Evolutionary conservation across 1,139 yeast species (phyloP), one percentile per base, ranked within the genome.

Genomic region (Blastobotrys elegans): DNA sequence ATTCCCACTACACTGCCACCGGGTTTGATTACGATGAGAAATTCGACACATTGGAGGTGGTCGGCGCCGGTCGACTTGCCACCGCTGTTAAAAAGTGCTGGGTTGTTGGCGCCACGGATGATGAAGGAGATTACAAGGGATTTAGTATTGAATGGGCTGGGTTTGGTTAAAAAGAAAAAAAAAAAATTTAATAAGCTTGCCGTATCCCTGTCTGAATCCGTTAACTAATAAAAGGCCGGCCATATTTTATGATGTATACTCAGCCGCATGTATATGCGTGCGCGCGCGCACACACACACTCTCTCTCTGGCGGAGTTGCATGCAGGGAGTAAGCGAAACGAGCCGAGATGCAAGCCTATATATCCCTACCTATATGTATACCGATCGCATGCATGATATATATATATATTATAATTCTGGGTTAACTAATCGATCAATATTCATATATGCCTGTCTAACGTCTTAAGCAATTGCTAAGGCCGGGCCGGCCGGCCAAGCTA

Each of bases 51-150:
- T 58, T 76, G 48, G 81, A 80, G 47, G 50, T 59, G 27, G 80
- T 88, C 0, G 82, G 84, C 22, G 89, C 95, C 21, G 97, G 97
- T 0, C 72, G 98, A 54, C 68, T 92, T 48, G 96, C 96, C 1
- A 89, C 97, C 0, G 84, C 94, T 1, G 97, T 92, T 10, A 90
- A 92, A 64, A 92, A 92, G 64, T 73, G 84, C 33, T 85, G 89
- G 85, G 77, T 86, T 8, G 65, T 90, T 5, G 80, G 82, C 3
- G 44, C 44, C 13, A 7, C 11, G 27, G 48, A 54, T 38, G 56
- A 50, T 17, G 48, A 54, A 34, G 57, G 57, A 1, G 56, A 62
- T 14, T 60, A 56, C 44, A 51, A 61, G 24, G 58, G 60, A 7
- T 69, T 58, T 49, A 64, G 70, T 44, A 57, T 69, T 4, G 73